A percentile compares a stretch with the other conserved stretches of the same genome.
Evolutionary conservation across 2,329 filamentous ascomycete species (phyloP).

Genomic region (Bipolaris zeicola): DNA sequence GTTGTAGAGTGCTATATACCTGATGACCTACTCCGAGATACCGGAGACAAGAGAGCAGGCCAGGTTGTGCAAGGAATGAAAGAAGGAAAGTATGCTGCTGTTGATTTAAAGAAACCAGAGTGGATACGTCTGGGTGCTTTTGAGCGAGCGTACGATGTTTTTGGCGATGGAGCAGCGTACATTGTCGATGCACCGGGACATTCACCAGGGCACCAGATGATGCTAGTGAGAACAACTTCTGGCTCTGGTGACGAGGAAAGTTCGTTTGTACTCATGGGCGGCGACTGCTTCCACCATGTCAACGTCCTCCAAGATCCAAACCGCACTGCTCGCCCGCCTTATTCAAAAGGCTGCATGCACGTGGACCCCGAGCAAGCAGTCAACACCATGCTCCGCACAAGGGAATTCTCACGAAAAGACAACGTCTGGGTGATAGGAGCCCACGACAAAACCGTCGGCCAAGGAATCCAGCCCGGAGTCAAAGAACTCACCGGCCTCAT

Average conservation of each 20-base stretch:
- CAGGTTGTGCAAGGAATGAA: conserved; percentile 29
- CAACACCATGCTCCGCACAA: conserved; percentile 34
- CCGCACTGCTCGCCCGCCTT: conserved; percentile 38
- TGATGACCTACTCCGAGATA: conserved; percentile 35
- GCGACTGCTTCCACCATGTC: conserved; percentile 42
- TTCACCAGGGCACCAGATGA: conserved; percentile 58
- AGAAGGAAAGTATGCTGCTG: conserved; percentile 36
- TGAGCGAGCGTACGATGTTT: conserved; percentile 55
- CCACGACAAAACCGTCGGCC: conserved; percentile 38
- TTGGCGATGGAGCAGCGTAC: conserved; percentile 56
- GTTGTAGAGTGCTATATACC: conserved; percentile 42
- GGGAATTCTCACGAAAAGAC: conserved; percentile 25
- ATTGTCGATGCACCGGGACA: conserved; percentile 60
- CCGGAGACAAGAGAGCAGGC: conserved; percentile 32
- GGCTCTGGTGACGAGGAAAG: conserved; percentile 11
- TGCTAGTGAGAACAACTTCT: conserved; percentile 34
- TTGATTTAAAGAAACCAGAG: conserved; percentile 33
- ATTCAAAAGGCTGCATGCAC: conserved; percentile 37
- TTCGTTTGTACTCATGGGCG: conserved; percentile 40
- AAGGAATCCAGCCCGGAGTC: conserved; percentile 25
- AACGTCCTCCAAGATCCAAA: conserved; percentile 34
- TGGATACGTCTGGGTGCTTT: conserved; percentile 51
- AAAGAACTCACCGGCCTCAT: conserved; percentile 35
- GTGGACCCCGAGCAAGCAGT: conserved; percentile 35
- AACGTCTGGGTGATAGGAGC: conserved; percentile 42